Base-by-base conservation (phyloP, 176 grass and related monocot genomes). In the Calamus simplicifolius region DNA sequence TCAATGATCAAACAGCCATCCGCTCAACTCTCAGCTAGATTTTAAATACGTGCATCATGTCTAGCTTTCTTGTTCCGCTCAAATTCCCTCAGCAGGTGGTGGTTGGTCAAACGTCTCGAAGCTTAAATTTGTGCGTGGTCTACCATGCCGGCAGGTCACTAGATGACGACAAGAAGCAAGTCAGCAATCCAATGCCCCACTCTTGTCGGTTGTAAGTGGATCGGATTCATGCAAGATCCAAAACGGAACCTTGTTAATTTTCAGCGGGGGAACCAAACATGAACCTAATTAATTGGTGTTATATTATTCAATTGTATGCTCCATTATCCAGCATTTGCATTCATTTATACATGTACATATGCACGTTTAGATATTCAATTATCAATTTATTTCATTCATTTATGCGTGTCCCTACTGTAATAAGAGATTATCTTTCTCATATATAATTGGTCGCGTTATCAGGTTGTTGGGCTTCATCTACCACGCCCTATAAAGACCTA, bases 151-250 rank as follows among this genome's bases (percentile, higher is more conserved):
- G 57, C 57, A 14, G 27, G 57, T 35, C 57, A 27, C 57, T 31
- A 27, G 26, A 27, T 59, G 57, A 59, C 57, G 57, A 31, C 14
- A n/a, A 31, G 5, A 4, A 6, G 15, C 57, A 60, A 18, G 57
- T 60, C 57, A 35, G 27, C 15, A 60, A 60, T 60, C 57, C 57
- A 60, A 60, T 27, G 6, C 23, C 57, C 30, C 57, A 60, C 57
- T 60, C 57, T 6, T 60, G 57, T 28, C 27, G 28, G 57, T 16
- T 31, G 57, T 8, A 29, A n/a, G n/a, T 27, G 28, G 57, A 27
- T 60, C 8, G 57, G 26, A 29, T 28, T 17, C 3, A 16, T 0
- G 15, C 57, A 13, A 2, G 5, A 25, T 1, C 31, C 31, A 35
- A 35, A 35, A 8, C 31, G 1, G 6, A 35, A 8, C 31, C 31